phyloP scores from a whole-genome alignment of 1,139 yeast genomes.

The Meyerozyma elateridarum region DNA sequence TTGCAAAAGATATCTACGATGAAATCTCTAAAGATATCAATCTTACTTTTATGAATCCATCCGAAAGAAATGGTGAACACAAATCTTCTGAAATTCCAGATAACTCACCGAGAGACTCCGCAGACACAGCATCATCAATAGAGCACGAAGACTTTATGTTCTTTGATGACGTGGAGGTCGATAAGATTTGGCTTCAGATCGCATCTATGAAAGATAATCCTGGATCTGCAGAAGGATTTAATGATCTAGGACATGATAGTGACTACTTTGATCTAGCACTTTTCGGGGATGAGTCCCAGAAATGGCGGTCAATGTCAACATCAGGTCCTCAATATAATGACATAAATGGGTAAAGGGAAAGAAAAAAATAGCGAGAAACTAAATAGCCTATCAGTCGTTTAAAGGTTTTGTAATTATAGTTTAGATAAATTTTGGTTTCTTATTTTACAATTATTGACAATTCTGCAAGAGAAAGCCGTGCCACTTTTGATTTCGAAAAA shows the following conservation, averaged over 20 bases:
- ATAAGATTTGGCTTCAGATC: conserved; percentile 37
- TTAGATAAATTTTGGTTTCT: no score
- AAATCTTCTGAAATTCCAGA: neutral
- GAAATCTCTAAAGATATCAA: conserved; percentile 11
- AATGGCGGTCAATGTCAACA: no score
- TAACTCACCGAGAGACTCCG: neutral
- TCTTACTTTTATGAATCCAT: conserved; percentile 8
- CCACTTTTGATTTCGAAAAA: no score
- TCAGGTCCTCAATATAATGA: no score
- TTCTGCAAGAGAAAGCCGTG: no score
- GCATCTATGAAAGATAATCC: conserved; percentile 28
- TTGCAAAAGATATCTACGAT: conserved; percentile 10
- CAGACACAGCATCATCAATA: conserved; percentile 3
- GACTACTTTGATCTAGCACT: neutral
- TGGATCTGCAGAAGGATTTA: neutral
- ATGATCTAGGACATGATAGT: neutral
- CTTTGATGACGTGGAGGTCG: conserved; percentile 31
- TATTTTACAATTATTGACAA: no score
- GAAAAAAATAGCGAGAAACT: no score
- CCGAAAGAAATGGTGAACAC: conserved; percentile 8
- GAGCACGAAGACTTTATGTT: conserved; percentile 1
- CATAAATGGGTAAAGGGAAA: no score
- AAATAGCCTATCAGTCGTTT: no score
- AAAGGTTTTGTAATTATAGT: no score
- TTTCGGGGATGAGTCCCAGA: neutral